phyloP scores from a whole-genome alignment of 2,329 filamentous ascomycete genomes.

The Balansia obtecta region DNA sequence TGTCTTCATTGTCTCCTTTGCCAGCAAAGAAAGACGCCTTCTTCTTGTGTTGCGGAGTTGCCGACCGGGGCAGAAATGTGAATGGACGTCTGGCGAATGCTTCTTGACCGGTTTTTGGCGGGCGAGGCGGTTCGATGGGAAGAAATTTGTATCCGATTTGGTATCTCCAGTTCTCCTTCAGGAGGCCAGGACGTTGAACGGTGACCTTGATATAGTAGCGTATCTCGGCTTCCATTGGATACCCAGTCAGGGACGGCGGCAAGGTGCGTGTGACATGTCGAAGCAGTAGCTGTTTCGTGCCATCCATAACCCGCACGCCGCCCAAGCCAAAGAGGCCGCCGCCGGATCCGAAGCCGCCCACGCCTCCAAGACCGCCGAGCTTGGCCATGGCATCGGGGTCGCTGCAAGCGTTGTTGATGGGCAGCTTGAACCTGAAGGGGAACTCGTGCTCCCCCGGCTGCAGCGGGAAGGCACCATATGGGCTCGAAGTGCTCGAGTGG shows the following conservation, averaged over 20 bases:
- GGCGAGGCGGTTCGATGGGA: slow-evolving; percentile 80
- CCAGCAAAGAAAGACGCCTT: slow-evolving; percentile 49
- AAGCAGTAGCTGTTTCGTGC: slow-evolving; percentile 48
- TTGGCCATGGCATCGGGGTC: slow-evolving; percentile 39
- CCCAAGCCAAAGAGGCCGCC: slow-evolving; percentile 34
- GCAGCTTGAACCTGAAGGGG: slow-evolving; percentile 65
- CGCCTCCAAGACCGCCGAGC: slow-evolving; percentile 39
- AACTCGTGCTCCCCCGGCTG: slow-evolving; percentile 62
- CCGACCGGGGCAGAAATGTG: slow-evolving; percentile 34
- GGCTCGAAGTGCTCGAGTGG: slow-evolving; percentile 25
- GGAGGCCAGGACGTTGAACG: slow-evolving; percentile 73
- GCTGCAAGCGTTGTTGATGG: slow-evolving; percentile 63
- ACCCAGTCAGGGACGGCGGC: slow-evolving; percentile 79
- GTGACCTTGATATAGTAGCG: slow-evolving; percentile 95
- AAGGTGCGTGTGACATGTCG: slow-evolving; percentile 73
- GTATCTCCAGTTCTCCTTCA: slow-evolving; percentile 77
- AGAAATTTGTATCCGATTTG: slow-evolving; percentile 68
- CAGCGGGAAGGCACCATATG: slow-evolving; percentile 43
- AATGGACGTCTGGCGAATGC: slow-evolving; percentile 69
- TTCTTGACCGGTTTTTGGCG: slow-evolving; percentile 55
- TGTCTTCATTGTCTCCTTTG: slow-evolving; percentile 15
- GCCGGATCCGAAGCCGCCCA: slow-evolving; percentile 36
- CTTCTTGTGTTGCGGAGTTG: slow-evolving; percentile 23
- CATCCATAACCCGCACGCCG: slow-evolving; percentile 48
- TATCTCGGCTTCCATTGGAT: slow-evolving; percentile 79